A percentile compares a stretch with the other conserved stretches of the same genome.
Conservation (phyloP, 1,139 yeast species). For the Casaregolazyma suthepensis region DNA sequence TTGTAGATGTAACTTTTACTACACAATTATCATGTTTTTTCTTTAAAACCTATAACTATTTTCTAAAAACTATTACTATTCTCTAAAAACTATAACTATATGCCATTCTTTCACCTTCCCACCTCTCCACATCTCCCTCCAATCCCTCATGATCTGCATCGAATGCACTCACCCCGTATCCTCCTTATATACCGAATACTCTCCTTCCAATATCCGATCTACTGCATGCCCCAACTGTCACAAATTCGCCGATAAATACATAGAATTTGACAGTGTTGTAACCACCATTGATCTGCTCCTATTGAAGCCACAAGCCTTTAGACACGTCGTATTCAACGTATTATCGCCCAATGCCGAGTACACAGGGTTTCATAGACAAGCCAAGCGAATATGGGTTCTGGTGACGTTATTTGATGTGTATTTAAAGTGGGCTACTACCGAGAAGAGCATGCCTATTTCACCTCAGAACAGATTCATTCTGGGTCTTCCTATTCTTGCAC, state of each 20-base stretch:
- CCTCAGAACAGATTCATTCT: constrained; percentile 32
- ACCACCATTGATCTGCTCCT: constrained; percentile 77
- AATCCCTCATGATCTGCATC: constrained; percentile 94
- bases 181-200: constrained; percentile 63
- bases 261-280: constrained; percentile 82
- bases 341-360: constrained; percentile 33
- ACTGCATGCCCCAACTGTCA: constrained; percentile 73
- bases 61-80: no score
- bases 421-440: constrained; percentile 87
- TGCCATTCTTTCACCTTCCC: neutral
- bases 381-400: constrained; percentile 51
- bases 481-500: constrained; percentile 44
- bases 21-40: no score
- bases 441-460: constrained; percentile 33
- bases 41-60: no score
- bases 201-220: constrained; percentile 72
- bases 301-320: constrained; percentile 81
- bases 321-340: constrained; percentile 78
- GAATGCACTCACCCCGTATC: constrained; percentile 69
- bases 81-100: neutral
- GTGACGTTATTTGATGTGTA: constrained; percentile 84
- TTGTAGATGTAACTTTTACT: no score
- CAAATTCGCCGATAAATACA: constrained; percentile 78
- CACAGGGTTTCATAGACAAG: constrained; percentile 24
- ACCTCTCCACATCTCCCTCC: neutral